A percentile compares a stretch with the other conserved stretches of the same genome.
Conservation (phyloP, 495 filamentous ascomycete species). For the Aspergillus egyptiacus region DNA sequence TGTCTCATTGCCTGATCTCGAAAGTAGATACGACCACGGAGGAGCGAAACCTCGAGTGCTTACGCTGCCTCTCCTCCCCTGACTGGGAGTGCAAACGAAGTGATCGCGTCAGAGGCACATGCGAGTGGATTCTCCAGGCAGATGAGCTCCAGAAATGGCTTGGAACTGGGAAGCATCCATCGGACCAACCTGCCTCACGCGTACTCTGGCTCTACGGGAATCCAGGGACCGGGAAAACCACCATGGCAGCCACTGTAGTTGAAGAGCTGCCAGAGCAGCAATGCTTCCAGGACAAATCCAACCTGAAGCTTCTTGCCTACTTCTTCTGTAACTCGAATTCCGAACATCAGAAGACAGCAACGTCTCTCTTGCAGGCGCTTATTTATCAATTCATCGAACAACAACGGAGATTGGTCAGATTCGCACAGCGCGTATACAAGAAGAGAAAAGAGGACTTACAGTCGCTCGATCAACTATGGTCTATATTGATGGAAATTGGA, state of each 20-base stretch:
- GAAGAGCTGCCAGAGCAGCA: slow-evolving; percentile 16
- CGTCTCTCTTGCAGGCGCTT: slow-evolving; percentile 21
- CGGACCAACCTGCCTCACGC: too few species aligned
- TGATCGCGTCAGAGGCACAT: too few species aligned
- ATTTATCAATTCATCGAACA: slow-evolving; percentile 23
- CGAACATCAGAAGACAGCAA: slow-evolving; percentile 13
- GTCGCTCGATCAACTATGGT: slow-evolving; percentile 9
- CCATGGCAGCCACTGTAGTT: slow-evolving; percentile 19
- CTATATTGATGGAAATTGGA: background rate
- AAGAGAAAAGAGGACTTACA: too few species aligned
- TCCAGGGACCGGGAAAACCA: slow-evolving; percentile 28
- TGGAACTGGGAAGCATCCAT: background rate
- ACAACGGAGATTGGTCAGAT: slow-evolving; percentile 4
- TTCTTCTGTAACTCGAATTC: slow-evolving; percentile 28
- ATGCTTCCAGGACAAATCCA: slow-evolving; percentile 11
- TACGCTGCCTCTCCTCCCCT: background rate
- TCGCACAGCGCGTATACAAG: too few species aligned
- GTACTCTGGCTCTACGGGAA: slow-evolving; percentile 22
- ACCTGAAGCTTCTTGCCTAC: slow-evolving; percentile 24
- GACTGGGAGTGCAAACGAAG: too few species aligned
- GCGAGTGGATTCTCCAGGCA: slow-evolving; percentile 24
- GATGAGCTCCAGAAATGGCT: slow-evolving; percentile 18
- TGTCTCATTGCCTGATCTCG: too few species aligned
- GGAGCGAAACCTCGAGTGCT: too few species aligned
- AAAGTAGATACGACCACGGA: too few species aligned